phyloP scores from a whole-genome alignment of 495 filamentous ascomycete genomes.

The Hyphodiscus hymeniophilus region DNA sequence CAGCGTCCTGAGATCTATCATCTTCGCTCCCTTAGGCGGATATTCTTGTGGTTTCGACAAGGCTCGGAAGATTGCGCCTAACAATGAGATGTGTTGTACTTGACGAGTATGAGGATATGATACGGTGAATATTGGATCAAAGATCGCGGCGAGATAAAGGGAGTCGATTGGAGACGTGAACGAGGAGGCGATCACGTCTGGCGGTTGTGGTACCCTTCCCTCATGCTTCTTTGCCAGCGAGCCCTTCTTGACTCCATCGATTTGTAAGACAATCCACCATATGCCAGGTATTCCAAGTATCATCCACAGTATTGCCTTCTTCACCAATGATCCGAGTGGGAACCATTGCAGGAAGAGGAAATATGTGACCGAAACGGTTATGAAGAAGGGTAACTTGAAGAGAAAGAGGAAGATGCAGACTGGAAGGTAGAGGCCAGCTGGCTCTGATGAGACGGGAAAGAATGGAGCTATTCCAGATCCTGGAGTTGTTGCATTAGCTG shows the following conservation, averaged over 20 bases:
- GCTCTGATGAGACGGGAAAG: slow-evolving; percentile 62
- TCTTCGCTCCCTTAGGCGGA: slow-evolving; percentile 36
- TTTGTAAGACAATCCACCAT: slow-evolving; percentile 96
- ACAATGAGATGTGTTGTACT: slow-evolving; percentile 68
- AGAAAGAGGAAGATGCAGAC: slow-evolving; percentile 65
- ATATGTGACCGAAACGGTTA: slow-evolving; percentile 58
- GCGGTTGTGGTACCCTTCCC: slow-evolving; percentile 62
- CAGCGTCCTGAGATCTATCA: slow-evolving; percentile 55
- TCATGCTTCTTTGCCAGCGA: slow-evolving; percentile 49
- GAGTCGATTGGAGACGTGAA: slow-evolving; percentile 90
- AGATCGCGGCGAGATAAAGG: slow-evolving; percentile 92
- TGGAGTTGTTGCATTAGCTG: slow-evolving; percentile 29
- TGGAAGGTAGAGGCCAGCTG: slow-evolving; percentile 51
- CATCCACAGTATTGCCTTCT: slow-evolving; percentile 80
- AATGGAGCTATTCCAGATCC: slow-evolving; percentile 96
- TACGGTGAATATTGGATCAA: slow-evolving; percentile 87
- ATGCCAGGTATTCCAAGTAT: slow-evolving; percentile 80
- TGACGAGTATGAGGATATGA: slow-evolving; percentile 65
- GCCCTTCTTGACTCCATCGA: slow-evolving; percentile 91
- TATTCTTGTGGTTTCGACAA: slow-evolving; percentile 50
- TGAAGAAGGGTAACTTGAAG: slow-evolving; percentile 71
- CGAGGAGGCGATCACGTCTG: slow-evolving; percentile 73
- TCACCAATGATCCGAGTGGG: slow-evolving; percentile 67
- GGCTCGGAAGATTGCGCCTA: slow-evolving; percentile 64
- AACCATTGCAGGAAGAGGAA: slow-evolving; percentile 80